A percentile compares a stretch with the other conserved stretches of the same genome.
phyloP scores from a whole-genome alignment of 78 protist species.

The Dictyostelium firmibasis region DNA sequence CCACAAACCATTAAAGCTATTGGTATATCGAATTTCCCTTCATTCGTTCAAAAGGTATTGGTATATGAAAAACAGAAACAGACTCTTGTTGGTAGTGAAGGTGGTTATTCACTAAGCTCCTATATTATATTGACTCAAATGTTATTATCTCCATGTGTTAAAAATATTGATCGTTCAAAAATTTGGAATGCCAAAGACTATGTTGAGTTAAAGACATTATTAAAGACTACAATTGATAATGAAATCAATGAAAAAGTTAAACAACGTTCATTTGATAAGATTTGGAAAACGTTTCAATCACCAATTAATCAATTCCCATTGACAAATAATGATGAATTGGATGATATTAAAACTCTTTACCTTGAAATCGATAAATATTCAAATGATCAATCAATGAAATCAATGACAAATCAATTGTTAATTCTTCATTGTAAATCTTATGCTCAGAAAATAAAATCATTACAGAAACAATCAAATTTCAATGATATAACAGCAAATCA shows the following conservation, averaged over 20 bases:
- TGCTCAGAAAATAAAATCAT: background rate
- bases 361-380: background rate
- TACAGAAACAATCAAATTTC: background rate
- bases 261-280: background rate
- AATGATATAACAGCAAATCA: background rate
- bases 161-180: background rate
- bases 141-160: background rate
- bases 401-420: background rate
- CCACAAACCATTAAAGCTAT: constrained; percentile 11
- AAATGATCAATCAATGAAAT: background rate
- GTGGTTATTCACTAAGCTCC: background rate
- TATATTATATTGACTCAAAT: background rate
- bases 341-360: background rate
- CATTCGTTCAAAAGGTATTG: background rate
- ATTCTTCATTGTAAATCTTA: background rate
- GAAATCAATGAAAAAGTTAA: constrained; percentile 13
- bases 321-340: background rate
- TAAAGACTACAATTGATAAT: background rate
- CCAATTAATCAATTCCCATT: constrained; percentile 21
- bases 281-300: background rate
- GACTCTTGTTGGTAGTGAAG: background rate
- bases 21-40: background rate
- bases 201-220: background rate
- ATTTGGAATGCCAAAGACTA: background rate
- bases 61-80: background rate